Percentiles rank a stretch among this genome's conserved stretches.
Evolutionary conservation across 306 rosid genomes (phyloP).

Genomic region (Benincasa hispida): DNA sequence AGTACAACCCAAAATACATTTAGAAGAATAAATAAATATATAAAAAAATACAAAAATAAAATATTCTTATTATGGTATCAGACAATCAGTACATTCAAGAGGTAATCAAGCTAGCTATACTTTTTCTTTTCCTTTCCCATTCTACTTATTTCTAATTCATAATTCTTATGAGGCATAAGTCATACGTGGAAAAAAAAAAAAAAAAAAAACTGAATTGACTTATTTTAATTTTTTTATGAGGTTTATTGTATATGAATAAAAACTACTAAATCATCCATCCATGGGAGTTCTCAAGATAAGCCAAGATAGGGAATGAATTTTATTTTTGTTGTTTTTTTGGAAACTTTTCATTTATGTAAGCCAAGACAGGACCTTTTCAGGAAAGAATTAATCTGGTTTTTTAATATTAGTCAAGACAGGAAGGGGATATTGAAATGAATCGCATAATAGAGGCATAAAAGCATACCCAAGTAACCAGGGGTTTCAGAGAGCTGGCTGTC

Average conservation of each 20-base stretch:
- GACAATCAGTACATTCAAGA: too few relatives aligned
- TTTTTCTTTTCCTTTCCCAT: neutral
- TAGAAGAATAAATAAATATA: neutral
- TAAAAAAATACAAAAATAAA: too few relatives aligned
- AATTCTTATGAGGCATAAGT: neutral
- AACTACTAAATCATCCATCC: too few relatives aligned
- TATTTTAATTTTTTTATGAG: neutral
- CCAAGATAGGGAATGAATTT: neutral
- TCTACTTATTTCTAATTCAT: neutral
- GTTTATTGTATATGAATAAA: too few relatives aligned
- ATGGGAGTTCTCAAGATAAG: neutral
- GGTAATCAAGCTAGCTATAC: neutral
- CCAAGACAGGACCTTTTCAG: too few relatives aligned
- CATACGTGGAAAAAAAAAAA: too few relatives aligned
- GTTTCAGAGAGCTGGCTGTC: constrained; percentile 41
- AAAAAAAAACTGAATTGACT: neutral
- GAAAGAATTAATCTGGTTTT: neutral
- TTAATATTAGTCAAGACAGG: neutral
- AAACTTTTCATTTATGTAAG: too few relatives aligned
- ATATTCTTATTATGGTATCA: too few relatives aligned
- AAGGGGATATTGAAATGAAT: neutral
- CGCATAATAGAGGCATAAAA: neutral
- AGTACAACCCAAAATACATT: neutral
- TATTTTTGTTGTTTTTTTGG: too few relatives aligned
- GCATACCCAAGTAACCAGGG: constrained; percentile 74